Conservation (phyloP, 2,329 filamentous ascomycete genomes). For the Aspergillus sp. region DNA sequence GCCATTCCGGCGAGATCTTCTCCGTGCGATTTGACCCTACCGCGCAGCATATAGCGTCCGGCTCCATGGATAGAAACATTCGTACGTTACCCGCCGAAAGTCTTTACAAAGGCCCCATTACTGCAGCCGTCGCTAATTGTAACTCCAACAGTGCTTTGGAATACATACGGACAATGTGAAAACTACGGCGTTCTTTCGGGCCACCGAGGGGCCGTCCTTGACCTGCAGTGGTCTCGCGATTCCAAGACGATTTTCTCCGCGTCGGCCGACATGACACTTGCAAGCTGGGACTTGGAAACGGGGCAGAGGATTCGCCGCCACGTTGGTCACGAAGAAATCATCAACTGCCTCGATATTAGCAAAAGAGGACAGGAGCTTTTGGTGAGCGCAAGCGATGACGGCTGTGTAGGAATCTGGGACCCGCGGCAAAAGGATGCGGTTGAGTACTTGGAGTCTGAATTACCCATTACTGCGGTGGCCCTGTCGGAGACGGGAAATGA, state of each 20-base stretch:
- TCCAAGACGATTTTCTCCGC: constrained; percentile 87
- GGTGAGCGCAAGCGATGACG: constrained; percentile 90
- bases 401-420: constrained; percentile 93
- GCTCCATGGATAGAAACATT: constrained; percentile 91
- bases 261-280: constrained; percentile 88
- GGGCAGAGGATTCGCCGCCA: constrained; percentile 91
- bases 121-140: neutral
- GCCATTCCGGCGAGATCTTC: constrained; percentile 80
- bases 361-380: constrained; percentile 87
- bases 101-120: neutral
- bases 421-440: constrained; percentile 84
- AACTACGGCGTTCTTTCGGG: constrained; percentile 89
- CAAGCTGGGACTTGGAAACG: constrained; percentile 91
- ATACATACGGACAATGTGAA: constrained; percentile 86
- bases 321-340: constrained; percentile 89
- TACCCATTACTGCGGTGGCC: constrained; percentile 86
- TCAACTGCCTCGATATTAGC: constrained; percentile 88
- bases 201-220: constrained; percentile 86
- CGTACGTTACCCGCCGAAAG: constrained; percentile 52
- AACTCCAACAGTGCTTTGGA: constrained; percentile 74
- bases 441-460: constrained; percentile 86
- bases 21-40: constrained; percentile 85
- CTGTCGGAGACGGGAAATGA: constrained; percentile 95
- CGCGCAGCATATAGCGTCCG: constrained; percentile 86
- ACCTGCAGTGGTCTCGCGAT: constrained; percentile 96